Evolutionary conservation across 148 eudicot genomes (phyloP), one percentile per base, ranked within the genome.

Genomic region (Fallopia convolvulus): DNA sequence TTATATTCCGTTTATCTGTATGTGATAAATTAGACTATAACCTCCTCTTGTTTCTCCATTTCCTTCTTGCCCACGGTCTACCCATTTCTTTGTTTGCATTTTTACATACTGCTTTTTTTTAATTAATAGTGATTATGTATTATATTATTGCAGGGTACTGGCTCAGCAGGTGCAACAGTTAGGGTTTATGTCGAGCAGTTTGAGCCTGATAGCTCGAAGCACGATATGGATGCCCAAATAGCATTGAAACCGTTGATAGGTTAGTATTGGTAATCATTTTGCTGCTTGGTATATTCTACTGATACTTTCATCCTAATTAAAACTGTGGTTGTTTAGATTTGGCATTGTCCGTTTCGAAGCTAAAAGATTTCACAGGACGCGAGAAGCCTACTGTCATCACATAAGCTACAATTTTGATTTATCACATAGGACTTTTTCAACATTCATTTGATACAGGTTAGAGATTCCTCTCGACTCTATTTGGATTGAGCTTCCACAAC

Each of bases 231-330:
- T 85, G 99, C 97, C 76, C 99, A 92, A 87, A 75, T 55, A 72
- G 97, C 97, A 77, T 80, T 95, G 40, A 95, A 93, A 81, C 99
- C 99, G 10, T 84, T 95, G 78, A 95, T 95, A 85, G 97, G 99
- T 91, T 46, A 39, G 86, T 81, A 77, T n/a, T 73, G 20, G n/a
- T 47, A 44, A 44, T 72, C 52, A 42, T n/a, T 41, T 47, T 72
- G 53, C 3, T 20, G 50, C 2, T n/a, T 20, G 15, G 23, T 72
- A 66, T 30, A 15, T 66, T 36, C 8, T 6, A 32, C 71, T 30
- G 18, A 65, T 39, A 17, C 3, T 33, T 36, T 17, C 15, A 6
- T 30, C 42, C 46, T 68, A 68, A 68, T 68, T n/a, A 17, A 14
- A 21, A 42, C 48, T n/a, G 39, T 6, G 42, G 52, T 68, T 72